Evolutionary conservation across 768 basidiomycete genomes (phyloP), one percentile per base, ranked within the genome.

Genomic region (Amylocystis lapponica): DNA sequence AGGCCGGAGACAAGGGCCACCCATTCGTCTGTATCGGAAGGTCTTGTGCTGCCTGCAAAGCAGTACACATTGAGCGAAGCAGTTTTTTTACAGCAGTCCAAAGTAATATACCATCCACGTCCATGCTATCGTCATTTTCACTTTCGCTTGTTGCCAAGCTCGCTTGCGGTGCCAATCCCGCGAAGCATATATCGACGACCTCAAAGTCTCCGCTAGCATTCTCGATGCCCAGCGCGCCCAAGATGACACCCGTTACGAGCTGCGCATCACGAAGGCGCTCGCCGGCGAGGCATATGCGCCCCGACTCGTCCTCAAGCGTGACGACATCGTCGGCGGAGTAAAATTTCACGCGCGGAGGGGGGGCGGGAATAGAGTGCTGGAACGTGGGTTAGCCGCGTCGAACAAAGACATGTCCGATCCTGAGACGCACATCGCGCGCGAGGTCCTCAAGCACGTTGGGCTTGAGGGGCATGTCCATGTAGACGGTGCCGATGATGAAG

Each of bases 401-500:
- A 7, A 5, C 6, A n/a, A n/a, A 31, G 31, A 23, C 35, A 25
- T 20, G n/a, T n/a, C n/a, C n/a, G n/a, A n/a, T n/a, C n/a, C n/a
- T n/a, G 30, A 42, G 17, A 71, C 89, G 53, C 57, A 97, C 96
- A 55, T 99, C 93, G 61, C 88, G 76, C 19, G 84, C 91, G 51
- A 98, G 78, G 50, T 99, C 96, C 54, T 92, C 86, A 49, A 99
- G 74, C n/a, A 99, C 88, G 57, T 97, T 98, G 0, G 95, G 95
- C 58, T 99, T 99, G 39, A 98, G 71, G 8, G 93, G 90, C 96
- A 99, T 99, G 47, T 99, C 93, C 81, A 98, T 85, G 62, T 97
- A 99, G 5, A 97, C 83, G 0, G 96, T 99, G 3, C 96, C 96
- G 41, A 96, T 70, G 48, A 98, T 76, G 62, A 85, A 97, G 63